A percentile compares a stretch with the other conserved stretches of the same genome.
phyloP scores from a whole-genome alignment of 1,139 yeast species.

The Protomyces inouyei region DNA sequence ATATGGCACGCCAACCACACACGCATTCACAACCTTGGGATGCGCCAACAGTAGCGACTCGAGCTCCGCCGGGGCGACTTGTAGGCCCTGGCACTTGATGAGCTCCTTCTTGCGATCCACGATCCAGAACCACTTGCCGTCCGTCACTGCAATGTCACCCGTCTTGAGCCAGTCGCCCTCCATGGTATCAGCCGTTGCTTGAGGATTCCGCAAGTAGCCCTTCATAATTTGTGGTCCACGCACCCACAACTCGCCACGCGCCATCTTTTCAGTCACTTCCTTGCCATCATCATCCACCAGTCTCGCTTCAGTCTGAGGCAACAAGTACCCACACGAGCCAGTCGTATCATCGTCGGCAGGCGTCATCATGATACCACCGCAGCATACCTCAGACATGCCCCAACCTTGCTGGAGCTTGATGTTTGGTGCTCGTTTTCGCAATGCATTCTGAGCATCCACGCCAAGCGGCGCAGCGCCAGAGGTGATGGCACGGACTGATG shows the following conservation, averaged over 20 bases:
- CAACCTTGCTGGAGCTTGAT: conserved; percentile 15
- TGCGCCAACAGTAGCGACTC: conserved; percentile 57
- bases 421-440: conserved; percentile 24
- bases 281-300: conserved; percentile 46
- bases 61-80: conserved; percentile 74
- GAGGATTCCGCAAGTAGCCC: conserved; percentile 55
- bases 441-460: conserved; percentile 32
- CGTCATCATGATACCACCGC: conserved; percentile 38
- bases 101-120: conserved; percentile 66
- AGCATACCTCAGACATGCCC: conserved; percentile 51
- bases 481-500: conserved; percentile 32
- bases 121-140: conserved; percentile 50
- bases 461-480: conserved; percentile 45
- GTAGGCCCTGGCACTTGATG: conserved; percentile 66
- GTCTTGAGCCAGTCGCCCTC: conserved; percentile 69
- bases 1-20: conserved; percentile 41
- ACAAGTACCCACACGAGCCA: conserved; percentile 47
- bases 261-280: conserved; percentile 49
- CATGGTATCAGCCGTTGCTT: conserved; percentile 50
- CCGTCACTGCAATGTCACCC: conserved; percentile 64
- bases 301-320: conserved; percentile 45
- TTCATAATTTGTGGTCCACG: conserved; percentile 67
- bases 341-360: conserved; percentile 40
- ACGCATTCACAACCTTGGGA: conserved; percentile 38
- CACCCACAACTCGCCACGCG: conserved; percentile 55